Percentiles rank a stretch among this genome's conserved stretches.
phyloP scores from a whole-genome alignment of 176 grass and related monocot species.

The Carex scoparia region DNA sequence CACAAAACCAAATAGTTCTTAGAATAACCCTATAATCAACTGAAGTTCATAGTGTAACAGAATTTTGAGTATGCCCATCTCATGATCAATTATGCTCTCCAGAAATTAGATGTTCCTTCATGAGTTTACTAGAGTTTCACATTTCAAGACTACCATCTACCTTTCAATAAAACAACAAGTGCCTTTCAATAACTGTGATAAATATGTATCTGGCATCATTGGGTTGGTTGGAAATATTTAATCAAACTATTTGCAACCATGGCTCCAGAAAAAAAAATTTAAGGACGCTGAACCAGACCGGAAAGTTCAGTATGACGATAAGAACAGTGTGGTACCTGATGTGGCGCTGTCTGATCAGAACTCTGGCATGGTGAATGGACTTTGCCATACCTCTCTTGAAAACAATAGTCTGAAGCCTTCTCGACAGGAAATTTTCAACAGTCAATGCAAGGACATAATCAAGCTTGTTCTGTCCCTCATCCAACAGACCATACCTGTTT shows the following conservation, averaged over 20 bases:
- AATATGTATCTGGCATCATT: not conserved
- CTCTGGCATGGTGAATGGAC: constrained; percentile 66
- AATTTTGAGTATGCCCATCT: too few species aligned
- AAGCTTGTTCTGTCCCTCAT: constrained; percentile 54
- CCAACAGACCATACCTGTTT: constrained; percentile 45
- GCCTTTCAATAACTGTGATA: not conserved
- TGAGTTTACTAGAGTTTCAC: too few species aligned
- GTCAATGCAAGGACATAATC: constrained; percentile 69
- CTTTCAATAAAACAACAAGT: not conserved
- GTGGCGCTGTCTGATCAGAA: constrained; percentile 58
- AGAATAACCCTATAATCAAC: too few species aligned
- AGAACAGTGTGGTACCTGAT: constrained; percentile 38
- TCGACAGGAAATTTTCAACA: constrained; percentile 58
- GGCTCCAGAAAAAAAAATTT: not conserved
- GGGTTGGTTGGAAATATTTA: not conserved
- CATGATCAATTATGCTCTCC: too few species aligned
- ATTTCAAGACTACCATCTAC: too few species aligned
- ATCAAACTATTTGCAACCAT: not conserved
- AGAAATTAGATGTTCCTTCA: too few species aligned
- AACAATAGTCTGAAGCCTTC: constrained; percentile 52
- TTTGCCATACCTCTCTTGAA: constrained; percentile 75
- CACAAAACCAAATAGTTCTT: too few species aligned
- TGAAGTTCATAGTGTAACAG: too few species aligned
- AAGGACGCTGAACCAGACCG: not conserved
- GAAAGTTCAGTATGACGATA: not conserved